Conservation (phyloP, 768 basidiomycete genomes). For the Auriscalpium microsporum region DNA sequence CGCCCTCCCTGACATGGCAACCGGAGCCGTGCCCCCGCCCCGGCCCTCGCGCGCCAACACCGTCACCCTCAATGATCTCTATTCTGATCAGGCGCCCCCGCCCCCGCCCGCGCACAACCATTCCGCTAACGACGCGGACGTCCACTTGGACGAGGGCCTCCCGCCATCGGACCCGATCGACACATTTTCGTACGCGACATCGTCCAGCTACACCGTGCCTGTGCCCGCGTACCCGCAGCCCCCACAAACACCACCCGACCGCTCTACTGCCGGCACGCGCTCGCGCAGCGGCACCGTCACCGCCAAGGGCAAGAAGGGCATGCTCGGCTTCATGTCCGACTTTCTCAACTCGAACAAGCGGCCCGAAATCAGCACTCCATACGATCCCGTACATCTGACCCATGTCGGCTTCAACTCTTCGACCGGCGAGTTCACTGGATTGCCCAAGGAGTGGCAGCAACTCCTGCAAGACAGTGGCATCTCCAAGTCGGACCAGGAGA, state of each 20-base stretch:
- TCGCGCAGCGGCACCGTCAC: constrained; percentile 35
- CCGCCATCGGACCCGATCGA: constrained; percentile 21
- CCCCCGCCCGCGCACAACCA: constrained; percentile 42
- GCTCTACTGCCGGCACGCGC: constrained; percentile 24
- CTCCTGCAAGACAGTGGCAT: constrained; percentile 93
- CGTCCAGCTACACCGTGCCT: not conserved
- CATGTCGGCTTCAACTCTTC: constrained; percentile 99
- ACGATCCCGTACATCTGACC: constrained; percentile 97
- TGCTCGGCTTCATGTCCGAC: constrained; percentile 57
- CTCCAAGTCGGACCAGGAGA: constrained; percentile 89
- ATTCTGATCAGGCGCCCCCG: constrained; percentile 34
- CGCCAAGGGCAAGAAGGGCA: constrained; percentile 50
- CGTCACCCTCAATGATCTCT: constrained; percentile 69
- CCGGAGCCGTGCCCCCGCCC: constrained; percentile 50
- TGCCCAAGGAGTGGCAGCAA: constrained; percentile 99
- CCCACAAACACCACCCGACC: constrained; percentile 10
- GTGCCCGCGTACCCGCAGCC: constrained; percentile 9
- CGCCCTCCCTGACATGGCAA: constrained; percentile 23
- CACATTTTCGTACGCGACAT: constrained; percentile 3
- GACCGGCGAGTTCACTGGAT: constrained; percentile 95
- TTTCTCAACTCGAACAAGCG: constrained; percentile 72
- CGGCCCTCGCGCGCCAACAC: constrained; percentile 83
- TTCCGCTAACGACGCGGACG: constrained; percentile 35
- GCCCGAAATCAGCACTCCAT: constrained; percentile 92
- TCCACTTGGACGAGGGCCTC: constrained; percentile 24